Evolutionary conservation across 345 rosid species (phyloP), one percentile per base, ranked within the genome.

Genomic region (Firmiana major): DNA sequence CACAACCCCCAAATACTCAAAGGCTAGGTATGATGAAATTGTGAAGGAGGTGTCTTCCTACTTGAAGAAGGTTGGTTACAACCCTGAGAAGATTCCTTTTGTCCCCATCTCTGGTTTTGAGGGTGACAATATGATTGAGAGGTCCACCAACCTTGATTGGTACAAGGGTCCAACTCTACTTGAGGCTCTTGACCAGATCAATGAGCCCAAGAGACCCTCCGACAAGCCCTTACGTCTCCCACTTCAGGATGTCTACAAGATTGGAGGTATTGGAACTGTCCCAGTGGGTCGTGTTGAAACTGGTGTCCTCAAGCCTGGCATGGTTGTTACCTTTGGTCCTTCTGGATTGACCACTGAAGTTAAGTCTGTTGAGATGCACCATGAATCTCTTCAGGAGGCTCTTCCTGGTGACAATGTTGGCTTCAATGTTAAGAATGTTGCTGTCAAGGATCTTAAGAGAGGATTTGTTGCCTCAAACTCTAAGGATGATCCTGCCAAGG

Each of bases 201-300:
- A 66, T 15, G 94, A 90, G 86, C 94, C 98, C 53, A 93, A 91
- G 91, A 90, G 98, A 76, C 97, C 98, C 10, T 54, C 93, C 21
- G 98, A 93, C 90, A 93, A 93, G 89, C 97, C 98, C 31, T 97
- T 93, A 4, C 94, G 94, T 72, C 97, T 90, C 1, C 94, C 97
- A 13, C 97, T 90, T 54, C 94, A 92, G 86, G 94, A 90, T 76
- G 93, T 92, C n/a, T 92, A 92, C 93, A 92, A 92, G 89, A 92
- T 92, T 53, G 94, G 97, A 71, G 97, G 94, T 54, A 92, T 90
- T 57, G 94, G 94, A 82, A 90, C 94, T 85, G 97, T 92, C 1
- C 97, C 94, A 2, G 94, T 90, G 0, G 94, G 94, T 15, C 90
- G 94, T 77, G 90, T 92, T 65, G 94, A 92, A 74, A 89, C 96